Evolutionary conservation across 1,284 basidiomycete species (phyloP).

Genomic region (Serendipita sp.): DNA sequence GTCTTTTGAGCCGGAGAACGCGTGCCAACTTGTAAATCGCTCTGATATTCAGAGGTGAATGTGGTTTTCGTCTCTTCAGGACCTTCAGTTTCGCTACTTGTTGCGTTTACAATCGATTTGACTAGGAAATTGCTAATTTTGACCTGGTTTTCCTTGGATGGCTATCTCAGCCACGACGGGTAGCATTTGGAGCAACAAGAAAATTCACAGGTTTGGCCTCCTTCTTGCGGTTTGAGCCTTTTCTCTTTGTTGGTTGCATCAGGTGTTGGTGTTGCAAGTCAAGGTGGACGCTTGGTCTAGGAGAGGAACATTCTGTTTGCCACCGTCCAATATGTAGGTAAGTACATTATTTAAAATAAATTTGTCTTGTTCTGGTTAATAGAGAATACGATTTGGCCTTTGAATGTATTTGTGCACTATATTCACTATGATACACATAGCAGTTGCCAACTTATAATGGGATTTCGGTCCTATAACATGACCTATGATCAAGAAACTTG

Average conservation of each 20-base stretch:
- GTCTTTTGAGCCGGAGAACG: neutral
- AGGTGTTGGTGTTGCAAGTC: neutral
- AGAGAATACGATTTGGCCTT: too few relatives aligned
- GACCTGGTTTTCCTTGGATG: neutral
- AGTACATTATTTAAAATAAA: too few relatives aligned
- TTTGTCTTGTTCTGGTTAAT: too few relatives aligned
- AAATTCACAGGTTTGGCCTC: slow-evolving; percentile 1
- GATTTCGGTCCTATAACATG: too few relatives aligned
- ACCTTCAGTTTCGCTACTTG: neutral
- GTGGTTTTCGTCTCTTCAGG: too few relatives aligned
- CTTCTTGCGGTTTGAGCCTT: neutral
- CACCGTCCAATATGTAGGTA: too few relatives aligned
- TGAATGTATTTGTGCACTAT: too few relatives aligned
- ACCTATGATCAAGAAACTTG: neutral
- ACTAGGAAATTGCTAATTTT: neutral
- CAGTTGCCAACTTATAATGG: too few relatives aligned
- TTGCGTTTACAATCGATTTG: neutral
- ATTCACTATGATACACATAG: too few relatives aligned
- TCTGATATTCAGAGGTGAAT: neutral
- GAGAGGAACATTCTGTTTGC: too few relatives aligned
- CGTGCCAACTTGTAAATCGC: neutral
- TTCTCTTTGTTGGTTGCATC: neutral
- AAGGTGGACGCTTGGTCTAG: neutral
- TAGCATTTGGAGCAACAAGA: neutral
- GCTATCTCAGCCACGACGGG: neutral